phyloP scores from a whole-genome alignment of 805 yeast species.

The Sugiyamaella chiloensis region DNA sequence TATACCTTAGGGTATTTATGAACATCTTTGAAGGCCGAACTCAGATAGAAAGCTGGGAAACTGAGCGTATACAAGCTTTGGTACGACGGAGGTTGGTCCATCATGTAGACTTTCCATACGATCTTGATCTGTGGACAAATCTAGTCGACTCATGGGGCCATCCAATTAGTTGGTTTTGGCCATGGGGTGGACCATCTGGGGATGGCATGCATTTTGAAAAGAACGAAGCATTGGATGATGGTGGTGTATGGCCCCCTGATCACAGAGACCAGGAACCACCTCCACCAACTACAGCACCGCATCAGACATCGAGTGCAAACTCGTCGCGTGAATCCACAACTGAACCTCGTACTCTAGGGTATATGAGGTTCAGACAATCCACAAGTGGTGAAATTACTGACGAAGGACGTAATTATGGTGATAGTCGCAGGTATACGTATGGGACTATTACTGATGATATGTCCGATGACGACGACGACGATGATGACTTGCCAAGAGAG shows the following conservation, averaged over 20 bases:
- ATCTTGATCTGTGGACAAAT: conserved; percentile 60
- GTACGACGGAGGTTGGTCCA: conserved; percentile 38
- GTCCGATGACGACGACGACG: conserved; percentile 5
- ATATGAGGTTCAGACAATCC: conserved; percentile 8
- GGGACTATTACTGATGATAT: not conserved
- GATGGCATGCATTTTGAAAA: conserved; percentile 58
- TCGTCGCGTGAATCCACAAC: conserved; percentile 2
- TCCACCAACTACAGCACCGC: no score
- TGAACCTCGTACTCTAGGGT: conserved; percentile 18
- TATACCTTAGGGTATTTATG: conserved; percentile 58
- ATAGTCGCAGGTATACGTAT: not conserved
- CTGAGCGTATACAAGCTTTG: conserved; percentile 72
- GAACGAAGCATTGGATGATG: conserved; percentile 48
- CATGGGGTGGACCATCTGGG: conserved; percentile 63
- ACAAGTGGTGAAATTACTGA: conserved; percentile 1
- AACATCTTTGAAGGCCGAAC: conserved; percentile 67
- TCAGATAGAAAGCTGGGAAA: conserved; percentile 91
- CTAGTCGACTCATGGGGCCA: conserved; percentile 52
- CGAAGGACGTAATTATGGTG: not conserved
- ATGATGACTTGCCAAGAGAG: conserved; percentile 5
- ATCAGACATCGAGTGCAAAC: not conserved
- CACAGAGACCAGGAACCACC: conserved; percentile 49
- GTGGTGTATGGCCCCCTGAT: conserved; percentile 93
- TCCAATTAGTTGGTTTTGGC: conserved; percentile 62
- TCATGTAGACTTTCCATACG: conserved; percentile 71